Evolutionary conservation across 148 eudicot genomes (phyloP).

Genomic region (Chenopodium berlandieri): DNA sequence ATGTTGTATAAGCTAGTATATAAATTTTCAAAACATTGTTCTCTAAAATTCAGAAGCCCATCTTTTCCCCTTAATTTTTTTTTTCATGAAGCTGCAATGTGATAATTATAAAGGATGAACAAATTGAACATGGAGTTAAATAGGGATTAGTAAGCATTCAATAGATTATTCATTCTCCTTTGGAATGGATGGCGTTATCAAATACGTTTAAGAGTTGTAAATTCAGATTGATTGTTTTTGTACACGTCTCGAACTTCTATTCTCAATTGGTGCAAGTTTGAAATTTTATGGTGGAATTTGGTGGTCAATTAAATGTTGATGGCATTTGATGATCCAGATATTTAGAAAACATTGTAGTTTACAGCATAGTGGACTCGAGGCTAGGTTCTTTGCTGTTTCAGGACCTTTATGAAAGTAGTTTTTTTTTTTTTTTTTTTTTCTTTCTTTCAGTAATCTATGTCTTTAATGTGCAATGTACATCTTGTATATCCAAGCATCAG

Average conservation of each 20-base stretch:
- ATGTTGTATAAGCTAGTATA: neutral
- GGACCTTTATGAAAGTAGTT: neutral
- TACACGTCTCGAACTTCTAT: neutral
- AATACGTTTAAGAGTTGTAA: neutral
- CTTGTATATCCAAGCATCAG: neutral
- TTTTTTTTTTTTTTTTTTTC: neutral
- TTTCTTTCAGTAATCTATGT: neutral
- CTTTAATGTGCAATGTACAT: neutral
- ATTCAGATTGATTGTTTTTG: neutral
- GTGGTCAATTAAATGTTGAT: neutral
- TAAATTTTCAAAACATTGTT: neutral
- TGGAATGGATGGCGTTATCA: neutral
- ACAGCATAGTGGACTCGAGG: neutral
- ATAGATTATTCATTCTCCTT: neutral
- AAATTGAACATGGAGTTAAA: neutral
- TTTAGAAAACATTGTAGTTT: neutral
- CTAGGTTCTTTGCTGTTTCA: neutral
- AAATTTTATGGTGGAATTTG: neutral
- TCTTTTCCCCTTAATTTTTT: neutral
- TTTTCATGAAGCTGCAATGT: neutral
- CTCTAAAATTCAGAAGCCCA: neutral
- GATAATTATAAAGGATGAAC: neutral
- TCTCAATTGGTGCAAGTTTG: neutral
- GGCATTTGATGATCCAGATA: neutral
- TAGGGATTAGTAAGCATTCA: neutral